These are phyloP conservation scores for Cochlearia excelsa DNA, from an alignment of 345 rosid species.

Conservation along the genomic window DNA sequence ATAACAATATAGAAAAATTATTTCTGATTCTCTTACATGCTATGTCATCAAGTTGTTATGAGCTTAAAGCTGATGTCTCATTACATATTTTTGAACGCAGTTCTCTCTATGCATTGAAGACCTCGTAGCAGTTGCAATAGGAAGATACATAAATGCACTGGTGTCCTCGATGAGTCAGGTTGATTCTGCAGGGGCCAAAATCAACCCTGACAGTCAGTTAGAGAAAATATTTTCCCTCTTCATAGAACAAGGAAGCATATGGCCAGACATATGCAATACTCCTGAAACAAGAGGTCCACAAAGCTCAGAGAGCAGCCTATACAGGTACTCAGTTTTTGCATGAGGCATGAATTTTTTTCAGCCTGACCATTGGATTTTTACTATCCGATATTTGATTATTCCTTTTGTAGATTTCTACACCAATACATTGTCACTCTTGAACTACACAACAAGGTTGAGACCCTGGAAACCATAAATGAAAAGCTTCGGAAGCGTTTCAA, in stretches of 20 bases:
- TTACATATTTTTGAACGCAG: slow-evolving; percentile 44
- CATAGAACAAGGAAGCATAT: slow-evolving; percentile 87
- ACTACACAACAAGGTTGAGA: slow-evolving; percentile 70
- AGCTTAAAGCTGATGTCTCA: slow-evolving; percentile 21
- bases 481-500: slow-evolving; percentile 86
- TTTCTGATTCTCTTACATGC: slow-evolving; percentile 1
- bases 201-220: slow-evolving; percentile 51
- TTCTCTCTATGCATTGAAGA: slow-evolving; percentile 91
- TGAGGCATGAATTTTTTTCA: slow-evolving; percentile 20
- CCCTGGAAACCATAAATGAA: slow-evolving; percentile 81
- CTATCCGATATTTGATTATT: slow-evolving; percentile 14
- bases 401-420: slow-evolving; percentile 65
- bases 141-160: slow-evolving; percentile 73
- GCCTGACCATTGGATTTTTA: slow-evolving; percentile 13
- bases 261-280: slow-evolving; percentile 79
- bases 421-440: slow-evolving; percentile 59
- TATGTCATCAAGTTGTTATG: slow-evolving; percentile 23
- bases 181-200: slow-evolving; percentile 41
- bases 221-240: slow-evolving; percentile 87
- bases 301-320: slow-evolving; percentile 71
- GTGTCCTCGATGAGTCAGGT: slow-evolving; percentile 56
- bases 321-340: slow-evolving; percentile 51
- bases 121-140: slow-evolving; percentile 82
- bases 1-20: not conserved
- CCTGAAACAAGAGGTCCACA: slow-evolving; percentile 67